phyloP scores from a whole-genome alignment of 768 basidiomycete species.

The Polyporus arcularius region DNA sequence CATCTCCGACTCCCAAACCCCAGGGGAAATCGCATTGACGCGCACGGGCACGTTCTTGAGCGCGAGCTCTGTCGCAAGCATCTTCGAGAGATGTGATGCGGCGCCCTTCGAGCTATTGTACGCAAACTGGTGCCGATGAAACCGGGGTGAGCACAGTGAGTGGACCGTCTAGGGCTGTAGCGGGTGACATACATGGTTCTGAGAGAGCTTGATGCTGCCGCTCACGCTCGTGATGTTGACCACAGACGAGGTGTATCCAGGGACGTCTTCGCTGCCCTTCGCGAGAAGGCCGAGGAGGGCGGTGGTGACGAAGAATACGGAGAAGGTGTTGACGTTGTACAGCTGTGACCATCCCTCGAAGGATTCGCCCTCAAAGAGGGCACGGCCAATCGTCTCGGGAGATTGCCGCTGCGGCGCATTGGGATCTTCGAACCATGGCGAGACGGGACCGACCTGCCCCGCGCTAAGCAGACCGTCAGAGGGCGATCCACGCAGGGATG shows the following conservation, averaged over 20 bases:
- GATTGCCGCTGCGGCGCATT: constrained; percentile 60
- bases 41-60: constrained; percentile 69
- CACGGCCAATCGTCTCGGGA: constrained; percentile 64
- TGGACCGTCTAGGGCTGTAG: not conserved
- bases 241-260: constrained; percentile 61
- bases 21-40: constrained; percentile 72
- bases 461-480: constrained; percentile 46
- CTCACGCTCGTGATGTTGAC: constrained; percentile 82
- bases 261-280: constrained; percentile 63
- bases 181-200: constrained; percentile 64
- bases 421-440: constrained; percentile 57
- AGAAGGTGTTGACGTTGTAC: constrained; percentile 69
- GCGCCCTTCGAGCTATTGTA: constrained; percentile 85
- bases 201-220: constrained; percentile 67
- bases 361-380: constrained; percentile 68
- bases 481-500: not conserved
- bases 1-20: constrained; percentile 78
- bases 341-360: constrained; percentile 63
- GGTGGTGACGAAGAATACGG: constrained; percentile 75
- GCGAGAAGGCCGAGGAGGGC: constrained; percentile 78
- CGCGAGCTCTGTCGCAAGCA: constrained; percentile 76
- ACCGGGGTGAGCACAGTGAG: not conserved
- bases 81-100: constrained; percentile 71
- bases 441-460: constrained; percentile 68
- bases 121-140: constrained; percentile 52